These are phyloP conservation scores for Acorus gramineus DNA, from an alignment of 106 monocot species.

Conservation along the genomic window DNA sequence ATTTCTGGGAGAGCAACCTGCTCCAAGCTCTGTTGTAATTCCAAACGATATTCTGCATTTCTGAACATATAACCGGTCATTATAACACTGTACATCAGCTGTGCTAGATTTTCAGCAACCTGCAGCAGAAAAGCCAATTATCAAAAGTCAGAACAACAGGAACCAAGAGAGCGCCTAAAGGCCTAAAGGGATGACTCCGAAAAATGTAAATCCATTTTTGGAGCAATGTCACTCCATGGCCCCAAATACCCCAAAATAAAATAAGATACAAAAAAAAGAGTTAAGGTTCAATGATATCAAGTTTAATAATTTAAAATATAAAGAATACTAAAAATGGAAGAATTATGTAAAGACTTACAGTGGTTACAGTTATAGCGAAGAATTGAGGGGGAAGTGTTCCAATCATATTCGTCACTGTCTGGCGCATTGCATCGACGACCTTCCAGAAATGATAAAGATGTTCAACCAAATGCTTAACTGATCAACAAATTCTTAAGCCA, in stretches of 20 bases:
- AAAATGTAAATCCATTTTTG: no score
- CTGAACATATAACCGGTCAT: constrained; percentile 99
- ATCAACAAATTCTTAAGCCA: not conserved
- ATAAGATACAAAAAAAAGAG: no score
- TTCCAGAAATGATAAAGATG: constrained; percentile 9
- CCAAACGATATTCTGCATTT: constrained; percentile 86
- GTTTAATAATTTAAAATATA: not conserved
- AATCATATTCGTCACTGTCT: constrained; percentile 92
- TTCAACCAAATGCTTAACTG: not conserved
- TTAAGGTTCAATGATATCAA: no score
- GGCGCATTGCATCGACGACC: constrained; percentile 99
- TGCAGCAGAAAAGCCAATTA: constrained; percentile 10
- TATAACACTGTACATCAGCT: constrained; percentile 96
- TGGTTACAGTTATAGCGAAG: constrained; percentile 80
- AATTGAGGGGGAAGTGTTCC: constrained; percentile 92
- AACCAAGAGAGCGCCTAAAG: not conserved
- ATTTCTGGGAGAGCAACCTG: constrained; percentile 76
- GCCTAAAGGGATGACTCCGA: no score
- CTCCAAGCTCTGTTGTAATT: constrained; percentile 81
- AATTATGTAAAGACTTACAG: constrained; percentile 35
- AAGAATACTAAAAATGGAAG: not conserved
- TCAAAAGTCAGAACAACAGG: not conserved
- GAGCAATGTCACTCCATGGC: no score
- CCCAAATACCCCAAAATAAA: no score
- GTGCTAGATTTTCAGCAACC: constrained; percentile 99